A percentile compares a stretch with the other conserved stretches of the same genome.
These are phyloP conservation scores for Aspergillus aculeatinus DNA, from an alignment of 2,329 filamentous ascomycete species.

Conservation along the genomic window DNA sequence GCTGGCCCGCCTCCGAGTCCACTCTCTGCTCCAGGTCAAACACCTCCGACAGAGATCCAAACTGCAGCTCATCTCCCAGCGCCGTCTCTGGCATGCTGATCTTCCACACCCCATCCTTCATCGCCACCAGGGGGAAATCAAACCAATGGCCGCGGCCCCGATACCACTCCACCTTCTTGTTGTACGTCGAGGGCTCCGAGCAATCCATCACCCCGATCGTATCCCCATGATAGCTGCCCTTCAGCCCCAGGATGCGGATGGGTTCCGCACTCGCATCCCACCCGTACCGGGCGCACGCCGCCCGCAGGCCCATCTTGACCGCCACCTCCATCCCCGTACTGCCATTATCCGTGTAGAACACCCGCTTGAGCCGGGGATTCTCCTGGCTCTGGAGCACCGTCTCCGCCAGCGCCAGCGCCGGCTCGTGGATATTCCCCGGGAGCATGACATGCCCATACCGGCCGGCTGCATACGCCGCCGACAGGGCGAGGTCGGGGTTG, in stretches of 20 bases:
- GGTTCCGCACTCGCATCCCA: conserved; percentile 59
- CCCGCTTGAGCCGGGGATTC: conserved; percentile 66
- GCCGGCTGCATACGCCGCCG: conserved; percentile 77
- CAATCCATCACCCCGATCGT: conserved; percentile 88
- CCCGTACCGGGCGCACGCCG: conserved; percentile 64
- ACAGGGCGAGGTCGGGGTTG: conserved; percentile 68
- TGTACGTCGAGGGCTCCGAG: conserved; percentile 73
- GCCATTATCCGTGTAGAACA: conserved; percentile 82
- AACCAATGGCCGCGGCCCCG: conserved; percentile 77
- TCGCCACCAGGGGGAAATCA: conserved; percentile 70
- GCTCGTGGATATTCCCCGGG: conserved; percentile 74
- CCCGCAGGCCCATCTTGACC: conserved; percentile 78
- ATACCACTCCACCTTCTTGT: conserved; percentile 86
- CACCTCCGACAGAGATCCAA: conserved; percentile 54
- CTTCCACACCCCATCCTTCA: conserved; percentile 65
- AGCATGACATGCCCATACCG: conserved; percentile 90
- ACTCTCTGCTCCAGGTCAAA: conserved; percentile 60
- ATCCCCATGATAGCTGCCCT: conserved; percentile 82
- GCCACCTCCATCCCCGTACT: conserved; percentile 83
- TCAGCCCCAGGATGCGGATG: conserved; percentile 70
- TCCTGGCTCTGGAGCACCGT: conserved; percentile 58
- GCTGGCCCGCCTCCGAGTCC: conserved; percentile 44
- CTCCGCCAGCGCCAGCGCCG: conserved; percentile 69
- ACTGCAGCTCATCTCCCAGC: conserved; percentile 47
- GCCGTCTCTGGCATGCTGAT: conserved; percentile 56